Conservation (phyloP, 2,329 filamentous ascomycete genomes). For the Tolypocladium cylindrosporum region DNA sequence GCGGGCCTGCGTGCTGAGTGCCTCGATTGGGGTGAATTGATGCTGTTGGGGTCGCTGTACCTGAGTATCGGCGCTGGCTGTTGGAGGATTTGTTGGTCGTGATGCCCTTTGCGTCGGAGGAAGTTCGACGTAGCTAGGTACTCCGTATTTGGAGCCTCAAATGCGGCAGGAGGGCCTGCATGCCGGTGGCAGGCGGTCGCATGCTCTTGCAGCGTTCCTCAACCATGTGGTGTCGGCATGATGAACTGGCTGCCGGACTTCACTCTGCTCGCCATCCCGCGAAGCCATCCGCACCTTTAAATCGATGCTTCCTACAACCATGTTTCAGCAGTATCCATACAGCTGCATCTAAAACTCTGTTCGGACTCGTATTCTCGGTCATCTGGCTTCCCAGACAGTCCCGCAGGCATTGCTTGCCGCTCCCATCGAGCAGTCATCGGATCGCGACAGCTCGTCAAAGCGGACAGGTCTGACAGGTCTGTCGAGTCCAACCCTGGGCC, state of each 20-base stretch:
- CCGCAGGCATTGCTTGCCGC: too few relatives aligned
- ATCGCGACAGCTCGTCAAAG: too few relatives aligned
- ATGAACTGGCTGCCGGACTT: background rate
- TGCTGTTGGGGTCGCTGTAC: background rate
- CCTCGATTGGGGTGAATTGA: background rate
- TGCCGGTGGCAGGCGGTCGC: background rate
- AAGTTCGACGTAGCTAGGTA: background rate
- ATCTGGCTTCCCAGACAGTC: too few relatives aligned
- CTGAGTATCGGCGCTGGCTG: background rate
- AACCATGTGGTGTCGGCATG: background rate
- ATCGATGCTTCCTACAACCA: background rate
- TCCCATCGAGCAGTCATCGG: too few relatives aligned
- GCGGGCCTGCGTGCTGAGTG: background rate
- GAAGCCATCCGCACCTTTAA: background rate
- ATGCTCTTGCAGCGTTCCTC: background rate
- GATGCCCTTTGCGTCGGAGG: background rate
- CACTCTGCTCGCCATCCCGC: background rate
- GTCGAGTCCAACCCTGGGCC: too few relatives aligned
- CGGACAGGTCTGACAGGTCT: too few relatives aligned
- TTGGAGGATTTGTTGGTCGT: background rate
- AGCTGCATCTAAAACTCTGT: background rate
- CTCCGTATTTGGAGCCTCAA: background rate
- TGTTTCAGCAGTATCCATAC: background rate
- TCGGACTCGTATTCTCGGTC: too few relatives aligned
- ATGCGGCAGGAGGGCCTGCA: background rate